Conservation (phyloP, 2,329 filamentous ascomycete species). For the Alternaria conjuncta region DNA sequence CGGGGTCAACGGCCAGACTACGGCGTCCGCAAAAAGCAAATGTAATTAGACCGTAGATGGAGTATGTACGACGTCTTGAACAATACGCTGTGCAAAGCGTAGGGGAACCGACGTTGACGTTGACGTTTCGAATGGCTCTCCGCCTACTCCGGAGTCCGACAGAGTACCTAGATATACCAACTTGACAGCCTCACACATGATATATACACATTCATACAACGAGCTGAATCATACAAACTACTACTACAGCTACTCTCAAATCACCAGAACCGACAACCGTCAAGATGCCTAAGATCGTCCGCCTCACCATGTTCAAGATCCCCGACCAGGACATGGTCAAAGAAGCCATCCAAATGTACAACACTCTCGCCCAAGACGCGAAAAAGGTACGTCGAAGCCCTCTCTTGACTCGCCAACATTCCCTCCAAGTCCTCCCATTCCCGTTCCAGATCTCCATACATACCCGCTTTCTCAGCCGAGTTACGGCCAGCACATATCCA, state of each 20-base stretch:
- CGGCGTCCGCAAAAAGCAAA: slow-evolving; percentile 5
- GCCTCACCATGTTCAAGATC: slow-evolving; percentile 49
- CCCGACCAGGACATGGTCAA: slow-evolving; percentile 36
- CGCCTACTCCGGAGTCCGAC: slow-evolving; percentile 23
- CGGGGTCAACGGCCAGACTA: neutral
- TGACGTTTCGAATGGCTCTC: slow-evolving; percentile 30
- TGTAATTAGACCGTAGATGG: neutral
- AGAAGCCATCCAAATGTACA: slow-evolving; percentile 42
- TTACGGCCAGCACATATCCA: slow-evolving; percentile 7
- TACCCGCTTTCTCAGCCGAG: slow-evolving; percentile 16
- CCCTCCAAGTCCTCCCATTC: neutral
- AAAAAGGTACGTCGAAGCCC: slow-evolving; percentile 39
- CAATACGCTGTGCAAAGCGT: slow-evolving; percentile 11
- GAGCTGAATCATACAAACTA: neutral
- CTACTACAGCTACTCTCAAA: neutral
- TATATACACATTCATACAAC: neutral
- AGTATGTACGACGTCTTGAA: neutral
- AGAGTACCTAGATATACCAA: neutral
- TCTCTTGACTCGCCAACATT: slow-evolving; percentile 4
- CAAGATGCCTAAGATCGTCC: slow-evolving; percentile 43
- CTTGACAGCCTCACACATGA: neutral
- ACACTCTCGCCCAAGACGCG: slow-evolving; percentile 40
- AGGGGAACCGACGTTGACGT: slow-evolving; percentile 27
- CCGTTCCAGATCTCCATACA: slow-evolving; percentile 12
- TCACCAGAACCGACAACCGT: slow-evolving; percentile 6